Conservation (phyloP, 208 protist species). For the Trichomonas tenax region DNA sequence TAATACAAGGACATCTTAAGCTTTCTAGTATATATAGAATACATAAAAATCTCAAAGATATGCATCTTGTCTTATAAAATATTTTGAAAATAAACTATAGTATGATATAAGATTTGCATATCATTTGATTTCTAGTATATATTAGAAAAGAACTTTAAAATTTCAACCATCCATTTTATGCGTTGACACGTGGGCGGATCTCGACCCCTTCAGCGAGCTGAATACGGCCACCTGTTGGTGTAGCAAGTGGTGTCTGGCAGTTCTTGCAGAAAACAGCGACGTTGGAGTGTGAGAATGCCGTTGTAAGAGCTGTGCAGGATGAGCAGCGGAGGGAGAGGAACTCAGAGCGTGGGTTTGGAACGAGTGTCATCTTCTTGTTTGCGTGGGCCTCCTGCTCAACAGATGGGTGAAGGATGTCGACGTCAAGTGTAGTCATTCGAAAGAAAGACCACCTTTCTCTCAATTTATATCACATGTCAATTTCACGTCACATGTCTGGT, state of each 20-base stretch:
- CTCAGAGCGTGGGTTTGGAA: constrained; percentile 1
- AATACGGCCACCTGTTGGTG: neutral
- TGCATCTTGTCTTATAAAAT: no score
- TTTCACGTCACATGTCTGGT: no score
- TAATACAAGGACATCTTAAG: no score
- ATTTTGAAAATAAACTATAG: no score
- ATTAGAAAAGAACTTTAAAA: no score
- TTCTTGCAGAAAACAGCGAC: neutral
- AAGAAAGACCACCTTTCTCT: neutral
- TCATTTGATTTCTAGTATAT: no score
- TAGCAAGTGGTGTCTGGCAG: neutral
- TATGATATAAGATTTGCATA: no score
- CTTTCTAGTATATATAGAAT: no score
- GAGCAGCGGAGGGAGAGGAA: neutral
- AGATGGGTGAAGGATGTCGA: neutral
- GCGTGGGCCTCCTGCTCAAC: neutral
- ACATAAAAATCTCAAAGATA: no score
- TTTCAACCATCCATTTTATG: neutral
- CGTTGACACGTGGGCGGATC: neutral
- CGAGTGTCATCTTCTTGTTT: neutral
- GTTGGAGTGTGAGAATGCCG: neutral
- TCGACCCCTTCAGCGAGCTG: neutral
- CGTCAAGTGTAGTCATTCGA: neutral
- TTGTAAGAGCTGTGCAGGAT: neutral
- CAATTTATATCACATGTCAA: neutral